A percentile compares a stretch with the other conserved stretches of the same genome.
Evolutionary conservation across 352 stramenopile genomes (phyloP).

Genomic region (Phytophthora cactorum): DNA sequence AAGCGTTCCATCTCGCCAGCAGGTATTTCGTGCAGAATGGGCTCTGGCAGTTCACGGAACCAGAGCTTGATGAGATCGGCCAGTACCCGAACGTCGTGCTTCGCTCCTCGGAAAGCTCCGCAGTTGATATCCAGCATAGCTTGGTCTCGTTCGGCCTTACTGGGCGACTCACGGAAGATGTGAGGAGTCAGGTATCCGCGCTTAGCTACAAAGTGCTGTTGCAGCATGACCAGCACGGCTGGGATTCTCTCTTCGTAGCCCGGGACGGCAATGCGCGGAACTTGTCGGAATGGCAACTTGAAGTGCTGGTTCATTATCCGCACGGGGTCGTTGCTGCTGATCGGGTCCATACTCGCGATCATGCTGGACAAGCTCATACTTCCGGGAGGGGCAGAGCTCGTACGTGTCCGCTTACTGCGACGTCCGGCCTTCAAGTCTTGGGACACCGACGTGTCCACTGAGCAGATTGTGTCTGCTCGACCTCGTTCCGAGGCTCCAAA

Average conservation of each 20-base stretch:
- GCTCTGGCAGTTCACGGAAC: constrained; percentile 87
- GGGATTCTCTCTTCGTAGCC: constrained; percentile 84
- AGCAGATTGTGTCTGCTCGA: constrained; percentile 30
- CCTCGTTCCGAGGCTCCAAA: constrained; percentile 27
- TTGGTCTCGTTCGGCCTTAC: constrained; percentile 83
- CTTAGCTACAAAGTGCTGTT: constrained; percentile 79
- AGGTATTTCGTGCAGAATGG: constrained; percentile 83
- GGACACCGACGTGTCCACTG: constrained; percentile 9
- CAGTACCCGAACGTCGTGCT: constrained; percentile 82
- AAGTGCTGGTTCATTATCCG: constrained; percentile 87
- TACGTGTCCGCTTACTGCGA: constrained; percentile 44
- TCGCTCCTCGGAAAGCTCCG: constrained; percentile 66
- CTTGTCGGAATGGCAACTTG: constrained; percentile 74
- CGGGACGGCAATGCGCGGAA: constrained; percentile 63
- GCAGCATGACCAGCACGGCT: constrained; percentile 87
- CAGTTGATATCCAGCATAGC: constrained; percentile 88
- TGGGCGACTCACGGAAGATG: constrained; percentile 90
- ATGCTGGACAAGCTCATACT: constrained; percentile 43
- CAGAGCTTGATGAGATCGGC: constrained; percentile 92
- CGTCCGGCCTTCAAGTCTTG: constrained; percentile 16
- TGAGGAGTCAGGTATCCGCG: constrained; percentile 70
- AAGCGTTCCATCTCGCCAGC: constrained; percentile 67
- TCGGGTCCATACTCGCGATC: constrained; percentile 30
- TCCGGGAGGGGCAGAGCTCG: constrained; percentile 40
- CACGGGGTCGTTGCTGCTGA: constrained; percentile 42